Evolutionary conservation across 2,329 filamentous ascomycete genomes (phyloP), one percentile per base, ranked within the genome.

Genomic region (Lasiodiplodia gonubiensis): DNA sequence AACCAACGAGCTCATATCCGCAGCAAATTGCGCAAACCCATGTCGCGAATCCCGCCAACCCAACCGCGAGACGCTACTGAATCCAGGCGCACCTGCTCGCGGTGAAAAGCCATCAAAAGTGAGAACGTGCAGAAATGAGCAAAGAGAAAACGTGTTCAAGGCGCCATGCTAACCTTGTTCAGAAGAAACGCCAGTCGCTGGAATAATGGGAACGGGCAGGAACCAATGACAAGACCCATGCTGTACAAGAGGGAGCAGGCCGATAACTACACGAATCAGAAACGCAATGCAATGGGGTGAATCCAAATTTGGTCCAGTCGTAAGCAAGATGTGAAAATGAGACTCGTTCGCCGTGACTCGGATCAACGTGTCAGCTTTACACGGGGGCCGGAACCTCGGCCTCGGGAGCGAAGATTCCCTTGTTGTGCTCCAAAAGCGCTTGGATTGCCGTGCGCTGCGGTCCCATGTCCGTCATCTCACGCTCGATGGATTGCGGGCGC

Each of bases 391-490:
- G 7, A 33, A 60, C 55, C 49, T 67, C 57, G 11, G n/a, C 33
- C 37, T 67, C 66, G 23, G 66, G 57, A n/a, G 66, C 57, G 21
- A 97, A 98, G 69, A 97, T 91, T 72, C 86, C 87, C 74, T 92
- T 87, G 77, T 91, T 93, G 78, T 97, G 91, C 78, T 98, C 94
- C 71, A 98, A 91, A 75, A 99, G 85, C 74, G 95, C 97, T 81
- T 97, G 94, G 71, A 98, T 90, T 6, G 93, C 93, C 70, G 91
- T 86, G 73, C 97, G 97, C 86, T 98, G 97, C 72, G 90, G 87
- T 77, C 95, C 92, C 85, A 97, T 97, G 77, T 99, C 95, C 35
- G 90, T 94, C 89, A 99, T 96, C 79, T 99, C 95, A 69, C 93
- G 89, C 78, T 97, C 93, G 69, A 98, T 87, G 74, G 90, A 94